Evolutionary conservation across 371 early-diverging fungal genomes (phyloP), one percentile per base, ranked within the genome.

Genomic region (Mucor ambiguus): DNA sequence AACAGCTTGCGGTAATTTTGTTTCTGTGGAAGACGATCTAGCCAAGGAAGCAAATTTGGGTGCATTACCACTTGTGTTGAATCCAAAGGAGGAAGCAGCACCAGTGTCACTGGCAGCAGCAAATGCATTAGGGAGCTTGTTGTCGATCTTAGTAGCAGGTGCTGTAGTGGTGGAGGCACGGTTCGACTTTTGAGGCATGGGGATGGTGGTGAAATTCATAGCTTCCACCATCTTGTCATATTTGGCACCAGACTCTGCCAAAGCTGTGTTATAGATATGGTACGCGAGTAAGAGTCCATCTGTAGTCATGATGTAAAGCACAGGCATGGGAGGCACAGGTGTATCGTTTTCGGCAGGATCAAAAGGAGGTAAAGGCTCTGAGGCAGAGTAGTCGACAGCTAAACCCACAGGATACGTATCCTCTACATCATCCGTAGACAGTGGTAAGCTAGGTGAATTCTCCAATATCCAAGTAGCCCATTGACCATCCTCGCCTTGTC

Each of bases 351-450:
- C 75, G n/a, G 75, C 63, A 16, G 70, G 57, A 60, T 81, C 80
- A 56, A 72, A 71, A 2, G 84, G 73, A 29, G 80, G 73, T 11
- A 83, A 41, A 10, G 58, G 58, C 63, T 83, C 78, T 5, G 67
- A 58, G 10, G 75, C 75, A 37, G 80, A 72, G 38, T 72, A 79
- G 49, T 83, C 84, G 3, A 83, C 9, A 35, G 80, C 73, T 7
- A 81, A 54, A 16, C 84, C 84, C 4, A 81, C 56, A 30, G 81
- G 78, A 44, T 72, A 75, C 1, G 84, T 83, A 37, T 83, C 81
- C 29, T 61, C 46, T 20, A 63, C 57, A 14, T 67, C 67, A 56
- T 74, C 72, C 33, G 72, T 73, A 2, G 76, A 73, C 0, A 83
- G 67, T 4, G 84, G 84, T 24, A 83, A 63, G 20, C 46, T 64